phyloP scores from a whole-genome alignment of 1,139 yeast species.

The Arxiozyma slooffiae region DNA sequence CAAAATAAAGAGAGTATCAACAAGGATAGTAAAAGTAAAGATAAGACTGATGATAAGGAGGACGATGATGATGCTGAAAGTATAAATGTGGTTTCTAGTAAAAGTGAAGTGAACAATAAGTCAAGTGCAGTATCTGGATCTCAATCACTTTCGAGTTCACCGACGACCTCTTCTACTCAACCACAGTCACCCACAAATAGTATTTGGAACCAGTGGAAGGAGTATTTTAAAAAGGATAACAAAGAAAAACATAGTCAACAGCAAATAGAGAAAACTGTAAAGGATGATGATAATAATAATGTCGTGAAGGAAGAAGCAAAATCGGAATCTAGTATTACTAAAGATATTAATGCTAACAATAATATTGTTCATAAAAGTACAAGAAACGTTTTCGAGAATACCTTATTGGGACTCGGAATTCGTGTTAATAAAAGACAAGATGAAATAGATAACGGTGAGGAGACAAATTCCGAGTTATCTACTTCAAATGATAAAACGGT shows the following conservation, averaged over 20 bases:
- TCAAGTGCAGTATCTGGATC: not conserved
- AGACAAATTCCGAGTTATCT: not conserved
- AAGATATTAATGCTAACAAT: not conserved
- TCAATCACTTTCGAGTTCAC: not conserved
- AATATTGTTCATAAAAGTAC: not conserved
- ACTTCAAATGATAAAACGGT: not conserved
- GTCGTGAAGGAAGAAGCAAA: not conserved
- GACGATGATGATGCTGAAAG: not conserved
- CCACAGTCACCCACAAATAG: constrained; percentile 2
- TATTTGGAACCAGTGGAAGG: constrained; percentile 22
- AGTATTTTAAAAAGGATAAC: constrained; percentile 18
- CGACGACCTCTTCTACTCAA: not conserved
- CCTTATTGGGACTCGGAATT: constrained; percentile 15
- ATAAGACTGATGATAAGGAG: not conserved
- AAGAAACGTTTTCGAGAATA: constrained; percentile 13
- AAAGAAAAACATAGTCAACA: not conserved
- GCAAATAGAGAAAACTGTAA: not conserved
- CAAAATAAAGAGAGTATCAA: constrained; percentile 5
- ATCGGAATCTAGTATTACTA: not conserved
- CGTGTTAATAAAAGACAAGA: constrained; percentile 4
- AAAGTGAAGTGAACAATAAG: not conserved
- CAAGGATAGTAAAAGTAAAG: not conserved
- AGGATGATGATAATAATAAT: not conserved
- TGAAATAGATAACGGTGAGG: not conserved
- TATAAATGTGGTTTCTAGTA: not conserved